A percentile compares a stretch with the other conserved stretches of the same genome.
These are phyloP conservation scores for Striga hermonthica DNA, from an alignment of 305 asterid species.

Conservation along the genomic window DNA sequence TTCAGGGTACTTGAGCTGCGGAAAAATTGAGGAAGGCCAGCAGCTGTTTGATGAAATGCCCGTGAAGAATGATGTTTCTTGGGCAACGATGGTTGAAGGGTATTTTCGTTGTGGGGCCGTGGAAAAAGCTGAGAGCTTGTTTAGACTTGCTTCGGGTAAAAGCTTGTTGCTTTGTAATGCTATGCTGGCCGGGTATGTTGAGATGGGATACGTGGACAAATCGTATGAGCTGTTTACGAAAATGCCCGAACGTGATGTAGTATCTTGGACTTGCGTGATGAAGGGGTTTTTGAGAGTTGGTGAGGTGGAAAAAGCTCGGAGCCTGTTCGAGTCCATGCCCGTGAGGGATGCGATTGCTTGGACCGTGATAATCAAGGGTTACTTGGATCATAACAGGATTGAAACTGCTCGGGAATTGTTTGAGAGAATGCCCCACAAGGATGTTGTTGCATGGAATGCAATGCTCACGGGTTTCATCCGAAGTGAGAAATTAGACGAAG, in stretches of 20 bases:
- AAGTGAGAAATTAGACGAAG: slow-evolving; percentile 37
- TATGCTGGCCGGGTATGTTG: slow-evolving; percentile 59
- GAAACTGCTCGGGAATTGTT: slow-evolving; percentile 46
- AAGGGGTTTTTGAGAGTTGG: slow-evolving; percentile 44
- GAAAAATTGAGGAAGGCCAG: slow-evolving; percentile 43
- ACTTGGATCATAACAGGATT: slow-evolving; percentile 38
- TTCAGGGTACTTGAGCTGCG: slow-evolving; percentile 42
- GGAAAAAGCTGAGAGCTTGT: slow-evolving; percentile 48
- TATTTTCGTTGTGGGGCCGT: slow-evolving; percentile 39
- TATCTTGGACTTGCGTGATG: slow-evolving; percentile 64
- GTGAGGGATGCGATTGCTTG: slow-evolving; percentile 57
- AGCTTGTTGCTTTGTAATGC: slow-evolving; percentile 46
- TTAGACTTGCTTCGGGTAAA: slow-evolving; percentile 33
- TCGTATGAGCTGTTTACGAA: slow-evolving; percentile 41
- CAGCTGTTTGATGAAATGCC: slow-evolving; percentile 52
- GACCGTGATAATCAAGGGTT: slow-evolving; percentile 60
- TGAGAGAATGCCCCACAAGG: slow-evolving; percentile 48
- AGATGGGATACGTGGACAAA: slow-evolving; percentile 33
- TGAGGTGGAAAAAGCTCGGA: slow-evolving; percentile 44
- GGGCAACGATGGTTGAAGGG: slow-evolving; percentile 45
- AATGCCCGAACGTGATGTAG: slow-evolving; percentile 46
- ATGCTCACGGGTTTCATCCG: slow-evolving; percentile 52
- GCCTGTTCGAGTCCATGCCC: slow-evolving; percentile 56
- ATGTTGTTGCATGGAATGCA: slow-evolving; percentile 58
- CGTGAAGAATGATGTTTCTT: slow-evolving; percentile 49